phyloP scores from a whole-genome alignment of 768 basidiomycete genomes.

The Amanita thiersii region DNA sequence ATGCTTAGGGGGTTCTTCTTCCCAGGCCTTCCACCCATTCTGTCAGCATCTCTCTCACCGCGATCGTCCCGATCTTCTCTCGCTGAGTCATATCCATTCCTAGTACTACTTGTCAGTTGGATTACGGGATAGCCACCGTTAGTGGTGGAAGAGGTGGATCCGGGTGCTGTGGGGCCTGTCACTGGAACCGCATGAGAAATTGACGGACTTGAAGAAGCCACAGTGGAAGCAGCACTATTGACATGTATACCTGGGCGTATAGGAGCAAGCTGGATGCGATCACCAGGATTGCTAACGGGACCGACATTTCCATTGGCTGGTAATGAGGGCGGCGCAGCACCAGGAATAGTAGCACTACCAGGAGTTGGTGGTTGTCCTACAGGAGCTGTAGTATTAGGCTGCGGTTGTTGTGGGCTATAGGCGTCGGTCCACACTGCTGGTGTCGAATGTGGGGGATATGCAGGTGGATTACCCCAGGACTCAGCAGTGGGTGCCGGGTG shows the following conservation, averaged over 20 bases:
- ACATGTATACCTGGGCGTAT: constrained; percentile 16
- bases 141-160: constrained; percentile 3
- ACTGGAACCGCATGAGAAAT: constrained; percentile 1
- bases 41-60: constrained; percentile 14
- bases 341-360: constrained; percentile 2
- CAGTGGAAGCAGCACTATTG: not conserved
- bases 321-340: constrained; percentile 2
- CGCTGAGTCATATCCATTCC: constrained; percentile 17
- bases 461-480: constrained; percentile 2
- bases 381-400: constrained; percentile 13
- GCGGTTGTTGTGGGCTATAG: constrained; percentile 11
- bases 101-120: constrained; percentile 26
- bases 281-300: constrained; percentile 17
- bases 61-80: constrained; percentile 15
- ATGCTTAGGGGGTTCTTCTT: constrained; percentile 68
- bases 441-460: constrained; percentile 11
- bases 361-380: constrained; percentile 11
- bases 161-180: not conserved
- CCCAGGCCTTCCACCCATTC: constrained; percentile 13
- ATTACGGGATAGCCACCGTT: constrained; percentile 21
- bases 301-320: constrained; percentile 12
- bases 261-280: constrained; percentile 52
- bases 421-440: constrained; percentile 11
- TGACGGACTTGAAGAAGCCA: not conserved
- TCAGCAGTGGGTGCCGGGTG: constrained; percentile 11